These are phyloP conservation scores for Plantago major DNA, from an alignment of 257 asterid genomes.

Conservation along the genomic window DNA sequence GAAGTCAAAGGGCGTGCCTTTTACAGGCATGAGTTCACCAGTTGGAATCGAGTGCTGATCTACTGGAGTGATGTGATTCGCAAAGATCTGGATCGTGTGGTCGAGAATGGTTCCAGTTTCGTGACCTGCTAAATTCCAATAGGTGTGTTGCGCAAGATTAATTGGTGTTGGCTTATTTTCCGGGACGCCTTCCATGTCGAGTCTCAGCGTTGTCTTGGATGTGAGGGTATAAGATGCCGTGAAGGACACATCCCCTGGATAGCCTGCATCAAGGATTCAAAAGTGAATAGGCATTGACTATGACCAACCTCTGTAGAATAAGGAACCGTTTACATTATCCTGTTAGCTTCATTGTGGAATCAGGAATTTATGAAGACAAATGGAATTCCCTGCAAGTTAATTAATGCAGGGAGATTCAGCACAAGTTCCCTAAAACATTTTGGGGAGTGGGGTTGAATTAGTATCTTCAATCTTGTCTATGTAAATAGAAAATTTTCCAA, in stretches of 20 bases:
- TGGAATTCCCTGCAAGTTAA: neutral
- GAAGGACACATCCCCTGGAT: conserved; percentile 78
- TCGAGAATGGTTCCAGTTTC: conserved; percentile 61
- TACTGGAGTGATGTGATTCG: conserved; percentile 71
- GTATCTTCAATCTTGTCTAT: neutral
- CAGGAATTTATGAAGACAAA: neutral
- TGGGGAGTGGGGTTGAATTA: no score
- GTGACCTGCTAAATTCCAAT: conserved; percentile 93
- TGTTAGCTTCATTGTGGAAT: no score
- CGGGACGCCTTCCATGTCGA: conserved; percentile 92
- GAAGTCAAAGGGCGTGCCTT: conserved; percentile 89
- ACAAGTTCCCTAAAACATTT: neutral
- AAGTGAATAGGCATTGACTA: neutral
- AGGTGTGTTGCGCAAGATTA: conserved; percentile 92
- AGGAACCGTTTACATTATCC: no score
- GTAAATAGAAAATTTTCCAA: neutral
- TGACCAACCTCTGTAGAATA: neutral
- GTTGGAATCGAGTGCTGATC: conserved; percentile 77
- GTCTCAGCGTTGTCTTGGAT: conserved; percentile 71
- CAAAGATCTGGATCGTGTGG: conserved; percentile 71
- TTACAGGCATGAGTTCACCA: conserved; percentile 72
- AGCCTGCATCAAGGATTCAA: conserved; percentile 48
- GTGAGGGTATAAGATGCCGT: conserved; percentile 72
- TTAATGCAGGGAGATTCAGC: neutral
- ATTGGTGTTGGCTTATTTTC: conserved; percentile 76